These are phyloP conservation scores for Phytophthora fragariaefolia DNA, from an alignment of 352 stramenopile species.

Conservation along the genomic window DNA sequence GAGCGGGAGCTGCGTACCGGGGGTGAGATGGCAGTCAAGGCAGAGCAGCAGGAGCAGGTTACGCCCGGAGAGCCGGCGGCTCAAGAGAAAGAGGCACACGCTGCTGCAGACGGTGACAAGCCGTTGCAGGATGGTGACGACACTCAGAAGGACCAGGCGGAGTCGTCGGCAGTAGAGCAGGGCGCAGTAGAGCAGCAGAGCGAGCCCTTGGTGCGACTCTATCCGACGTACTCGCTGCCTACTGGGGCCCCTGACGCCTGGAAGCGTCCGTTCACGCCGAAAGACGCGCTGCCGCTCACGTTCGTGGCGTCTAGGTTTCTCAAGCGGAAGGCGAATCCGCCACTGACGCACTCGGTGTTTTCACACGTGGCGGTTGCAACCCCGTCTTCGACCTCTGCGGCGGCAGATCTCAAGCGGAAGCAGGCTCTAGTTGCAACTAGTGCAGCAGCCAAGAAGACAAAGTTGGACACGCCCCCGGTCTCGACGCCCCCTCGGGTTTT, in stretches of 20 bases:
- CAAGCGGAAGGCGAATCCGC: constrained; percentile 38
- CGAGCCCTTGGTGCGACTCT: constrained; percentile 32
- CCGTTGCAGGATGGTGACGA: neutral
- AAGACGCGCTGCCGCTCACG: constrained; percentile 51
- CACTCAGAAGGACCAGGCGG: constrained; percentile 1
- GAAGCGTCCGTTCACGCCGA: constrained; percentile 50
- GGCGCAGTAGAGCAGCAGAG: constrained; percentile 18
- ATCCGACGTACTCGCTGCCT: constrained; percentile 58
- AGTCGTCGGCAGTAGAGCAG: neutral
- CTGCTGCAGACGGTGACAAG: neutral
- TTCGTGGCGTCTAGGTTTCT: constrained; percentile 72
- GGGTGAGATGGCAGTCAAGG: neutral
- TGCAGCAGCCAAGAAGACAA: constrained; percentile 15
- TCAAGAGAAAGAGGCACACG: neutral
- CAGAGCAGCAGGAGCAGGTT: neutral
- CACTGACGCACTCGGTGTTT: neutral
- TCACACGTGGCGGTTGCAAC: neutral
- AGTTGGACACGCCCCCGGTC: constrained; percentile 12
- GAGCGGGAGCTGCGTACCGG: neutral
- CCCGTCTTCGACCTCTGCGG: neutral
- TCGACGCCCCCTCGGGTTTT: constrained; percentile 29
- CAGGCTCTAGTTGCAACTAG: constrained; percentile 8
- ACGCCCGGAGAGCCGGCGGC: neutral
- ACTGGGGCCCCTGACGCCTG: constrained; percentile 42
- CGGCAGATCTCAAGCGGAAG: constrained; percentile 35